Evolutionary conservation across 2,329 filamentous ascomycete species (phyloP).

Genomic region (Xylariaceae sp.): DNA sequence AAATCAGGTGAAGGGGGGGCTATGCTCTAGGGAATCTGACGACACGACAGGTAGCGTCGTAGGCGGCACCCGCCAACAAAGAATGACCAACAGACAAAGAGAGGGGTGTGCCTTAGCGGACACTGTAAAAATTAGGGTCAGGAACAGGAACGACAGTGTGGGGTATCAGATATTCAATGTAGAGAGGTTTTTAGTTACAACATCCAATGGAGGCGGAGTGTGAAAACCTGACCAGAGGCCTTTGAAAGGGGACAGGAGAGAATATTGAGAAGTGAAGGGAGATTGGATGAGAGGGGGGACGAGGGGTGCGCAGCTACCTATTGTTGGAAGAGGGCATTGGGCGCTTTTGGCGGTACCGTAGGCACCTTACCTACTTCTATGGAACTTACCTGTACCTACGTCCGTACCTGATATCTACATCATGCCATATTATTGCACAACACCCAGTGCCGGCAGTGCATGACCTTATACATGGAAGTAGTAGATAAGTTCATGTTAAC

Average conservation of each 20-base stretch:
- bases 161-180: no score
- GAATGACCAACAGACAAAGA: constrained; percentile 3
- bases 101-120: background rate
- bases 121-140: constrained; percentile 1
- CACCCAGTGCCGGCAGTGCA: no score
- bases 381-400: no score
- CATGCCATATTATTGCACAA: no score
- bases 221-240: background rate
- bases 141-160: background rate
- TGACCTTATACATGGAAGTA: no score
- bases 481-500: no score
- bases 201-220: background rate
- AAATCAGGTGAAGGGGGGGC: constrained; percentile 26
- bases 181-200: background rate
- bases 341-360: background rate
- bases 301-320: constrained; percentile 11
- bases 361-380: no score
- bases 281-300: constrained; percentile 10
- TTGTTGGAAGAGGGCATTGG: background rate
- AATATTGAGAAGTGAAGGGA: background rate
- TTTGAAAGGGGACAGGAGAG: background rate
- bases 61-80: constrained; percentile 16
- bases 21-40: constrained; percentile 28
- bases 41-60: constrained; percentile 21
- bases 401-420: no score